These are phyloP conservation scores for Nigrospora sphaerica DNA, from an alignment of 2,329 filamentous ascomycete species.

Conservation along the genomic window DNA sequence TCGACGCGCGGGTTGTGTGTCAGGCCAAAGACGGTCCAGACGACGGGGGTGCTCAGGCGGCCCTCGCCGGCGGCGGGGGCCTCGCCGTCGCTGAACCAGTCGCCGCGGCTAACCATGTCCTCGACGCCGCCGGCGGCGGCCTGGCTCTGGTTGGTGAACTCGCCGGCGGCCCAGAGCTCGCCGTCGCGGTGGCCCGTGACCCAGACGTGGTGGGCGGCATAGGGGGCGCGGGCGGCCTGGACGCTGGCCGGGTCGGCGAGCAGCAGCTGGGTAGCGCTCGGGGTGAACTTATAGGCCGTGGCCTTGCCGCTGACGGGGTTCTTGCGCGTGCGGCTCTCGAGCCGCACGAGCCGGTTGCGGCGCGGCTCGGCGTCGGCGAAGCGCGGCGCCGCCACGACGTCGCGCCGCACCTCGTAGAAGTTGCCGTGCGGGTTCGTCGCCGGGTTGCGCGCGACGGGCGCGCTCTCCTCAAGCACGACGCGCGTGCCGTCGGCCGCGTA, in stretches of 20 bases:
- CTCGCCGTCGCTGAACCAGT: conserved; percentile 31
- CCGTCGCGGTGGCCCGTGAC: conserved; percentile 41
- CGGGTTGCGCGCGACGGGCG: conserved; percentile 28
- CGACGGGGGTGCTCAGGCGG: conserved; percentile 40
- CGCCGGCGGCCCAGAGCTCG: conserved; percentile 43
- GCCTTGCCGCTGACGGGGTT: conserved; percentile 42
- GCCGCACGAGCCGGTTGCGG: conserved; percentile 41
- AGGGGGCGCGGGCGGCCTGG: conserved; percentile 34
- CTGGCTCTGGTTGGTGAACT: conserved; percentile 43
- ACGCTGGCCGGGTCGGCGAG: conserved; percentile 36
- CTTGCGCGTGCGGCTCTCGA: conserved; percentile 36
- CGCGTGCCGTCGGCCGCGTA: conserved; percentile 15
- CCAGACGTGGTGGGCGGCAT: conserved; percentile 39
- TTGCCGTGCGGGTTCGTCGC: conserved; percentile 55
- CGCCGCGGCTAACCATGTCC: conserved; percentile 37
- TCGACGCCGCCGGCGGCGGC: conserved; percentile 34
- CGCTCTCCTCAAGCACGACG: conserved; percentile 23
- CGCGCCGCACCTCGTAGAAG: conserved; percentile 47
- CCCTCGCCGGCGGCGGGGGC: conserved; percentile 16
- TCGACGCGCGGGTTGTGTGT: conserved; percentile 41
- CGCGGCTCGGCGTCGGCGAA: conserved; percentile 46
- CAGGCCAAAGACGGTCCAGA: conserved; percentile 42
- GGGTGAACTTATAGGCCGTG: conserved; percentile 41
- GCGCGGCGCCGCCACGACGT: conserved; percentile 34
- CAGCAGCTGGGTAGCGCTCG: conserved; percentile 36